Evolutionary conservation across 1,284 basidiomycete genomes (phyloP).

Genomic region (Moesziomyces globuligerus): DNA sequence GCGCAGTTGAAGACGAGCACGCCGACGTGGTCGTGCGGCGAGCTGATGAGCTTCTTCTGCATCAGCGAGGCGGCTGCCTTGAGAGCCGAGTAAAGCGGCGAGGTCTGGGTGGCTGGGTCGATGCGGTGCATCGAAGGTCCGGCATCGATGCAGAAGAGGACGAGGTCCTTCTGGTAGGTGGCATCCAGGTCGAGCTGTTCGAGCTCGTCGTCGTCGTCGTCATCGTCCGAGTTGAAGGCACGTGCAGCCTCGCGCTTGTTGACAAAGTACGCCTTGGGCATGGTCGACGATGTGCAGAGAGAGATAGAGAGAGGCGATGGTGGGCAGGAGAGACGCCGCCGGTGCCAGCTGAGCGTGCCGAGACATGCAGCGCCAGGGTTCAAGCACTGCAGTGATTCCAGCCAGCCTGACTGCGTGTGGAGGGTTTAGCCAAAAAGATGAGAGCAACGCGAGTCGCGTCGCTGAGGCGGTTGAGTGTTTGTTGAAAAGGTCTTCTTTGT

Average conservation of each 20-base stretch:
- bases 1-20: constrained; percentile 93
- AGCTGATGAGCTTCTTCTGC: constrained; percentile 86
- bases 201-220: constrained; percentile 41
- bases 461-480: too few relatives aligned
- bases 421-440: too few relatives aligned
- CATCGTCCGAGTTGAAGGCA: constrained; percentile 33
- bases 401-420: too few relatives aligned
- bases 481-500: too few relatives aligned
- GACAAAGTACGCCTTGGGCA: constrained; percentile 52
- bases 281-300: constrained; percentile 4
- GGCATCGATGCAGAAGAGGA: constrained; percentile 89
- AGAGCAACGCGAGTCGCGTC: too few relatives aligned
- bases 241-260: constrained; percentile 43
- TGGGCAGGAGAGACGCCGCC: too few relatives aligned
- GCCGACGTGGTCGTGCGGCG: constrained; percentile 87
- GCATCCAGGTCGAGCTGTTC: constrained; percentile 45
- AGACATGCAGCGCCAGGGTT: too few relatives aligned
- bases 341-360: too few relatives aligned
- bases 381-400: too few relatives aligned
- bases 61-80: constrained; percentile 84
- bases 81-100: constrained; percentile 73
- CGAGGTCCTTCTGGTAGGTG: constrained; percentile 55
- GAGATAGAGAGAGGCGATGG: too few relatives aligned
- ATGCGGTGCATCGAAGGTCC: constrained; percentile 82
- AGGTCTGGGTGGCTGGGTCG: constrained; percentile 46